phyloP scores from a whole-genome alignment of 345 rosid species.

The Capsella bursapastoris region DNA sequence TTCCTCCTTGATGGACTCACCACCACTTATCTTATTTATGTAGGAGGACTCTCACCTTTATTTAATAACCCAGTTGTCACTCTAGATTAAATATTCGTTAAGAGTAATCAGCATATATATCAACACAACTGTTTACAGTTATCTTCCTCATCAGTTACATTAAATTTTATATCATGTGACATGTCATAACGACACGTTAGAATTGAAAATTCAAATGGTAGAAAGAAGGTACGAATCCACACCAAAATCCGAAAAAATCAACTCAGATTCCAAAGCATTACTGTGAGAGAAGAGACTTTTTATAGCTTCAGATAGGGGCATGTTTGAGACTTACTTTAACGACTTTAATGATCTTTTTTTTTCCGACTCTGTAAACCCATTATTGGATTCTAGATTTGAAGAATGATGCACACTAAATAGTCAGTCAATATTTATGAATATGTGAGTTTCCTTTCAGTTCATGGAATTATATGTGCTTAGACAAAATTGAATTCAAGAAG shows the following conservation, averaged over 20 bases:
- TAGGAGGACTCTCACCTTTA: conserved; percentile 1
- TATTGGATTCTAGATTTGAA: neutral
- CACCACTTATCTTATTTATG: neutral
- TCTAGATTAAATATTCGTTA: neutral
- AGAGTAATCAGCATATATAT: conserved; percentile 9
- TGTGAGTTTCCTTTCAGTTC: neutral
- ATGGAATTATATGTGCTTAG: neutral
- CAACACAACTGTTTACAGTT: neutral
- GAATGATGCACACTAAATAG: neutral
- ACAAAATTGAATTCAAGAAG: conserved; percentile 1
- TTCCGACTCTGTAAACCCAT: neutral
- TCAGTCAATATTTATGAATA: conserved; percentile 1
- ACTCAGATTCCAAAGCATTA: neutral
- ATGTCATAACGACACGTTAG: neutral
- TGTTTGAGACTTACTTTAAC: neutral
- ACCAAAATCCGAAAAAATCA: conserved; percentile 12
- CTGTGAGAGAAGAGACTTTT: conserved; percentile 9
- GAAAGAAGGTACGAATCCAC: neutral
- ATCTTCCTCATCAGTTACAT: neutral
- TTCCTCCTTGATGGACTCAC: neutral
- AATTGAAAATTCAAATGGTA: neutral
- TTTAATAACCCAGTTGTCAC: neutral
- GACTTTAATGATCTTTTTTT: neutral
- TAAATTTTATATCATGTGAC: neutral
- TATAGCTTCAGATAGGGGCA: neutral